Evolutionary conservation across 768 basidiomycete genomes (phyloP), one percentile per base, ranked within the genome.

Genomic region (Cubamyces sp.): DNA sequence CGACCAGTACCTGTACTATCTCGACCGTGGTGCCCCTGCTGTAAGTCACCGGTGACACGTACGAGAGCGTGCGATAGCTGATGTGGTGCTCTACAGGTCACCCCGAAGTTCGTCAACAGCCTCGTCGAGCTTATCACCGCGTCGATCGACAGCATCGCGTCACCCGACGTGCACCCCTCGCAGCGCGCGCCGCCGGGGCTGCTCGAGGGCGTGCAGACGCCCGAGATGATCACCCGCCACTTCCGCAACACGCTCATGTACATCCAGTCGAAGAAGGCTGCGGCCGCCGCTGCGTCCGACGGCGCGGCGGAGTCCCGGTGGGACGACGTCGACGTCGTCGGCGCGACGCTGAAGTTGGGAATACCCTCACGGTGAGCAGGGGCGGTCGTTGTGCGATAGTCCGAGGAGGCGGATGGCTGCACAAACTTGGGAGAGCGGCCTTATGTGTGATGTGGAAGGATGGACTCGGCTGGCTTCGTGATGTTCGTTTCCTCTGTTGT

Each of bases 81-180:
- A 43, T 6, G n/a, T 49, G 19, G 5, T 37, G 14, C 43, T 49
- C 16, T 60, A 7, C 71, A 96, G 93, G 82, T 96, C 58, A 94
- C 95, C 30, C 87, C 96, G 12, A 97, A 97, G 79, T 98, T 96
- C 69, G 89, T 98, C 64, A 98, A 96, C 75, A 94, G 91, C 63
- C 84, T 99, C 46, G 94, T 98, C 18, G 96, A 98, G 69, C 83
- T 98, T 19, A 96, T 99, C 74, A 92, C 94, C 1, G 89, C 91
- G 6, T 94, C 91, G 69, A 94, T 98, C 73, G 97, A 99, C 77
- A 87, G 84, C 64, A 92, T 98, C 68, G 84, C 89, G 40, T 90
- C 91, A 0, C 87, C 90, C 18, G 92, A 96, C 70, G 85, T 94
- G 2, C 94, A 96, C 69, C 92, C 94, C 0, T 88, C 92, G 0